phyloP scores from a whole-genome alignment of 495 filamentous ascomycete genomes.

The Xylaria intraflava region DNA sequence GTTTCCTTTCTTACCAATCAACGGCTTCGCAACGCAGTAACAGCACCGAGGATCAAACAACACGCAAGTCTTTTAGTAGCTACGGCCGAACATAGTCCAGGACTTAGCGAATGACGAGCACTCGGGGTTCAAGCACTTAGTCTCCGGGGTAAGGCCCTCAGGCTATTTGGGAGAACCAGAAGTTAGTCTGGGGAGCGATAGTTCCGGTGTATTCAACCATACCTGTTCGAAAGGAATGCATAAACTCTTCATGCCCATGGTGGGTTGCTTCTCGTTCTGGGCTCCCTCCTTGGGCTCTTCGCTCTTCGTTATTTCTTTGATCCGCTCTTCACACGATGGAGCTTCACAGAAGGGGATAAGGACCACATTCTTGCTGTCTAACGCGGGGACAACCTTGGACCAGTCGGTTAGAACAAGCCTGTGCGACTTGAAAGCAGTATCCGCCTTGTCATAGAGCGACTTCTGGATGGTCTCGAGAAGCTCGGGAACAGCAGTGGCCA shows the following conservation, averaged over 20 bases:
- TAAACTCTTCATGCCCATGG: conserved; percentile 94
- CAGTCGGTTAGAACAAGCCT: conserved; percentile 75
- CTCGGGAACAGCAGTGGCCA: conserved; percentile 62
- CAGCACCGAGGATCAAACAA: not conserved
- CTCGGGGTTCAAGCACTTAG: conserved; percentile 83
- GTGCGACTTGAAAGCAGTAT: conserved; percentile 67
- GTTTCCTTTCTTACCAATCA: not conserved
- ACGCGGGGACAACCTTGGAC: conserved; percentile 79
- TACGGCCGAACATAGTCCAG: conserved; percentile 83
- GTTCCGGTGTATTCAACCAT: conserved; percentile 10
- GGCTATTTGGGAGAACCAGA: conserved; percentile 34
- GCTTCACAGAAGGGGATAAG: conserved; percentile 78
- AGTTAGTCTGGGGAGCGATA: not conserved
- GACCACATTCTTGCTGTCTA: conserved; percentile 86
- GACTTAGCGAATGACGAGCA: conserved; percentile 66
- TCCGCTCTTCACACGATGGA: conserved; percentile 81
- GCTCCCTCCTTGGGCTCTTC: conserved; percentile 51
- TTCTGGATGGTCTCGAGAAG: conserved; percentile 83
- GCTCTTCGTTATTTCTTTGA: conserved; percentile 82
- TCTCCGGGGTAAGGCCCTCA: conserved; percentile 65
- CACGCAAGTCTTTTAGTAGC: conserved; percentile 34
- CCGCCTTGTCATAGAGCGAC: conserved; percentile 78
- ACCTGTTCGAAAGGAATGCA: conserved; percentile 93
- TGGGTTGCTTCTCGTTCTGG: conserved; percentile 72
- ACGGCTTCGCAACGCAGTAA: not conserved